phyloP scores from a whole-genome alignment of 2,329 filamentous ascomycete genomes.

The Ceratocystis huliohia region DNA sequence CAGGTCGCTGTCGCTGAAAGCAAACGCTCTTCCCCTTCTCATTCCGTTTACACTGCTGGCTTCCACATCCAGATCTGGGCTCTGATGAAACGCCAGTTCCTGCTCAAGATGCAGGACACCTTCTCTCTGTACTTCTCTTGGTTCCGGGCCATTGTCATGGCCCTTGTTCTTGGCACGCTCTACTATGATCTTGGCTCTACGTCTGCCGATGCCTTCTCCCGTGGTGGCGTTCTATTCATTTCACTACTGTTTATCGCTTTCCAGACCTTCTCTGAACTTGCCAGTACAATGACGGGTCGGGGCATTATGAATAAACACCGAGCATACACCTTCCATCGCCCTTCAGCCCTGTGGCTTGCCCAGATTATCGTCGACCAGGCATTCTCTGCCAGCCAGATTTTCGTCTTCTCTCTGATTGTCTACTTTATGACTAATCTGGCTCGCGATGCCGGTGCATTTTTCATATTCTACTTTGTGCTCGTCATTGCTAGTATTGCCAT shows the following conservation, averaged over 20 bases:
- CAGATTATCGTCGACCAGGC: constrained; percentile 69
- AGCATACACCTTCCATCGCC: constrained; percentile 70
- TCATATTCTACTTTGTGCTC: constrained; percentile 61
- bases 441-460: constrained; percentile 62
- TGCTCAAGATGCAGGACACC: constrained; percentile 75
- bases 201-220: constrained; percentile 61
- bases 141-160: constrained; percentile 55
- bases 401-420: constrained; percentile 61
- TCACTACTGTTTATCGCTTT: constrained; percentile 78
- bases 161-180: constrained; percentile 66
- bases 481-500: constrained; percentile 57
- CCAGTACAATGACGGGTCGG: constrained; percentile 60
- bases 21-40: constrained; percentile 50
- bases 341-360: constrained; percentile 69
- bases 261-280: constrained; percentile 68
- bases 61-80: constrained; percentile 76
- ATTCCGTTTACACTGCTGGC: constrained; percentile 50
- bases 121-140: constrained; percentile 64
- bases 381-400: constrained; percentile 57
- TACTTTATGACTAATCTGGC: constrained; percentile 66
- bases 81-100: constrained; percentile 69
- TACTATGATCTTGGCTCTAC: constrained; percentile 57
- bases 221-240: constrained; percentile 71
- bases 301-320: constrained; percentile 74
- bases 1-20: constrained; percentile 60